Conservation (phyloP, 2,329 filamentous ascomycete species). For the Macrophomina pseudophaseolina region DNA sequence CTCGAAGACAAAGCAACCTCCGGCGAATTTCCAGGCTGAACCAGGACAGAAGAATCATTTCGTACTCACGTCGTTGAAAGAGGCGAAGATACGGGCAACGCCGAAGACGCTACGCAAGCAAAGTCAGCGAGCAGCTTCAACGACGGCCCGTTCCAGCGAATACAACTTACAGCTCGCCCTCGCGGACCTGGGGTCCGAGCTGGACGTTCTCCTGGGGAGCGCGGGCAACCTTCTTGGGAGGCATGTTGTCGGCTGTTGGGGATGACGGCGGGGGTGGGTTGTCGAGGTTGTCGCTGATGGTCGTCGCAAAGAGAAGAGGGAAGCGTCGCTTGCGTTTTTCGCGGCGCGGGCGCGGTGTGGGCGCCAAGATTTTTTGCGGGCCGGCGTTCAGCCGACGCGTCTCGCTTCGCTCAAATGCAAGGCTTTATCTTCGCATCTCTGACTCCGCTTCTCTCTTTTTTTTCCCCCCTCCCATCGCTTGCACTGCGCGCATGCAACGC, state of each 20-base stretch:
- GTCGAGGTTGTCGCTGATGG: conserved; percentile 19
- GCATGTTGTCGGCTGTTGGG: conserved; percentile 66
- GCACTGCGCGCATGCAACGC: conserved; percentile 13
- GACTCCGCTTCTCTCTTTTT: neutral
- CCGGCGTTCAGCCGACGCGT: conserved; percentile 15
- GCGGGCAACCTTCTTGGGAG: conserved; percentile 82
- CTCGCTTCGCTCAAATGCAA: conserved; percentile 14
- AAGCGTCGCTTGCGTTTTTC: conserved; percentile 9
- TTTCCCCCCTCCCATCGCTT: conserved; percentile 13
- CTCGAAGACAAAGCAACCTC: neutral
- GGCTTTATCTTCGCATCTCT: conserved; percentile 10
- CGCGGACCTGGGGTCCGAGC: conserved; percentile 92
- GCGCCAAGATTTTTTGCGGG: conserved; percentile 26
- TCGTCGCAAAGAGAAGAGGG: conserved; percentile 8
- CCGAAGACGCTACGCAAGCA: conserved; percentile 72
- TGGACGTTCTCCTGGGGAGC: conserved; percentile 88
- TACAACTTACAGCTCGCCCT: conserved; percentile 66
- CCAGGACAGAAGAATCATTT: neutral
- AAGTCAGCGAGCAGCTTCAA: neutral
- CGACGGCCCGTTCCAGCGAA: neutral
- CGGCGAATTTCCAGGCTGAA: neutral
- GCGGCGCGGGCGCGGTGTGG: conserved; percentile 12
- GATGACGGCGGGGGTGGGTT: conserved; percentile 43
- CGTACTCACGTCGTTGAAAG: conserved; percentile 57
- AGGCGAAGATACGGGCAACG: conserved; percentile 97